Evolutionary conservation across 2,329 filamentous ascomycete genomes (phyloP).

Genomic region (Colletotrichum sp.): DNA sequence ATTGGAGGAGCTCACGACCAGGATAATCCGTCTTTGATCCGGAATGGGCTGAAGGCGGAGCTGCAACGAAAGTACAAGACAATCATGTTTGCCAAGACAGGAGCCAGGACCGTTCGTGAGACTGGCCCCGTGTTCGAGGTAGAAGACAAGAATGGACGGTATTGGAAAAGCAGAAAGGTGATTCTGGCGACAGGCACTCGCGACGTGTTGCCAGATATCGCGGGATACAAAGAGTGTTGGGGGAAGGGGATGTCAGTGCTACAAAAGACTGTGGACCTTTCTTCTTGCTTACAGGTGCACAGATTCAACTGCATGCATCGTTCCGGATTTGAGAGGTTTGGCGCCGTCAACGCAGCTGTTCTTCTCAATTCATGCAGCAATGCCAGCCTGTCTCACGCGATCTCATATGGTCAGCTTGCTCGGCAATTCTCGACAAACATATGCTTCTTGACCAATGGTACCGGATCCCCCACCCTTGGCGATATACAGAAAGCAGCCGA

Average conservation of each 20-base stretch:
- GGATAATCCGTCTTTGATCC: background rate
- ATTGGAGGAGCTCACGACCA: background rate
- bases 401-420: background rate
- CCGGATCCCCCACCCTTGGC: no score
- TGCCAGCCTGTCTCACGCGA: background rate
- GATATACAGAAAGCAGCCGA: background rate
- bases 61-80: background rate
- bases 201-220: background rate
- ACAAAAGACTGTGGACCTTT: background rate
- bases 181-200: background rate
- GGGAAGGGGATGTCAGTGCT: background rate
- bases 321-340: background rate
- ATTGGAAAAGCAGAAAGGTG: background rate
- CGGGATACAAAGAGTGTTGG: background rate
- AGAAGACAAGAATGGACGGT: background rate
- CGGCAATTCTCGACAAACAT: background rate
- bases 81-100: background rate
- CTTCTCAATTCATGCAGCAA: background rate
- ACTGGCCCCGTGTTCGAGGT: background rate
- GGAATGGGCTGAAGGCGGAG: background rate
- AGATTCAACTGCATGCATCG: background rate
- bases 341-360: background rate
- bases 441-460: background rate
- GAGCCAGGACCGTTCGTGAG: background rate
- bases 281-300: background rate